Evolutionary conservation across 2,329 filamentous ascomycete species (phyloP).

Genomic region (Botrytis squamosa): DNA sequence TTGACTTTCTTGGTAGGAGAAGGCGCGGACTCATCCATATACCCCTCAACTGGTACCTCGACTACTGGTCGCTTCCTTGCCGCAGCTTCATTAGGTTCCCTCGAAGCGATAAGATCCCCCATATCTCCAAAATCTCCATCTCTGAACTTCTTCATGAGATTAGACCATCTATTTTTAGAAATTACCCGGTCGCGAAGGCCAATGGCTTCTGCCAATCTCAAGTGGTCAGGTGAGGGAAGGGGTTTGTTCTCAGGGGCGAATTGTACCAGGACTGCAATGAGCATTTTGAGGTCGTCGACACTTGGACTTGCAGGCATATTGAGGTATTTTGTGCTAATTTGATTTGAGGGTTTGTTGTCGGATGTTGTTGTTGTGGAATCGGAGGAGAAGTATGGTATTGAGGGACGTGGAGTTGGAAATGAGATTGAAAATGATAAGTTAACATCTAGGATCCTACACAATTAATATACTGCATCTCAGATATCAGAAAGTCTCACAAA

Average conservation of each 20-base stretch:
- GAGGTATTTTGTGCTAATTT: neutral
- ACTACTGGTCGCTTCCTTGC: neutral
- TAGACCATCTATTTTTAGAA: neutral
- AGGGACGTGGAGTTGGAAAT: neutral
- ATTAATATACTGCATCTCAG: neutral
- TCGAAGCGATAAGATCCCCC: neutral
- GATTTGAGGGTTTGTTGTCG: no score
- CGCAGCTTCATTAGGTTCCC: neutral
- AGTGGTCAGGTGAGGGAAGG: neutral
- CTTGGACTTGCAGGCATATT: neutral
- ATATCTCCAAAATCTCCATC: constrained; percentile 1
- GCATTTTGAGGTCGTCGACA: neutral
- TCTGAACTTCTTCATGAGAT: neutral
- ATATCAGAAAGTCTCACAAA: neutral
- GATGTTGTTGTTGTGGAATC: neutral
- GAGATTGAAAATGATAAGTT: no score
- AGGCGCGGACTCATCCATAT: neutral
- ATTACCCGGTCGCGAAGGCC: neutral
- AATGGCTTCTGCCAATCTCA: neutral
- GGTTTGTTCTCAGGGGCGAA: neutral
- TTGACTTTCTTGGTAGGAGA: neutral
- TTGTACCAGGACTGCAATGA: neutral
- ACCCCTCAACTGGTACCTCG: neutral
- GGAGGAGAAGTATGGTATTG: neutral
- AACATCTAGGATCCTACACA: neutral